Percentiles rank a stretch among this genome's conserved stretches.
Evolutionary conservation across 805 yeast genomes (phyloP).

Genomic region (Wickerhamomyces strasburgensis): DNA sequence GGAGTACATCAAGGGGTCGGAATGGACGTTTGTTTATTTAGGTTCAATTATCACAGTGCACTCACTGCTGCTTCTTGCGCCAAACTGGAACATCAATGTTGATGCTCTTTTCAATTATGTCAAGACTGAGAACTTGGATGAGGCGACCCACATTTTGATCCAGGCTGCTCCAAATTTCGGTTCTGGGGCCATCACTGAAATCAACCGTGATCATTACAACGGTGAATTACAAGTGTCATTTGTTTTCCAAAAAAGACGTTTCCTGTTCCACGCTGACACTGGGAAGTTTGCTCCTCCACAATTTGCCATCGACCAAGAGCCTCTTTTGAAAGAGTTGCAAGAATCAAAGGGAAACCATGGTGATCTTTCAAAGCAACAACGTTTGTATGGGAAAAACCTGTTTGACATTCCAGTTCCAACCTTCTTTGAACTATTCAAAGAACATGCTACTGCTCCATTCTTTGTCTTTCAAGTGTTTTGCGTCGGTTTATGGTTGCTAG

Average conservation of each 20-base stretch:
- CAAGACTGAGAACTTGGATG: slow-evolving; percentile 44
- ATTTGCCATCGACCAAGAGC: slow-evolving; percentile 55
- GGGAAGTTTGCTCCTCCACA: slow-evolving; percentile 73
- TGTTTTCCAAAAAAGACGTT: slow-evolving; percentile 88
- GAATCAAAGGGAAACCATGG: slow-evolving; percentile 49
- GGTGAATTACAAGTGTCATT: slow-evolving; percentile 66
- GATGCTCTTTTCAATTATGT: slow-evolving; percentile 65
- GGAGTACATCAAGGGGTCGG: slow-evolving; percentile 76
- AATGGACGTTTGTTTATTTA: slow-evolving; percentile 91
- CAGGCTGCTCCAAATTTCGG: slow-evolving; percentile 85
- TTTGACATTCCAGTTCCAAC: slow-evolving; percentile 96
- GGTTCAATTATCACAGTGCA: slow-evolving; percentile 72
- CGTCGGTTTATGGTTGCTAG: slow-evolving; percentile 92
- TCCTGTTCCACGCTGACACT: slow-evolving; percentile 54
- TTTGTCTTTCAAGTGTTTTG: slow-evolving; percentile 96
- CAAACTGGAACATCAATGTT: slow-evolving; percentile 85
- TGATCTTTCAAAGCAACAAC: slow-evolving; percentile 41
- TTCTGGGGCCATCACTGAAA: slow-evolving; percentile 68
- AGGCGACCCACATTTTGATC: slow-evolving; percentile 70
- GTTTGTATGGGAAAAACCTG: slow-evolving; percentile 76
- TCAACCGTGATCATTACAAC: slow-evolving; percentile 49
- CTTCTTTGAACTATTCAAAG: slow-evolving; percentile 84
- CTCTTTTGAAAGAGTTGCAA: slow-evolving; percentile 56
- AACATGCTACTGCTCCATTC: slow-evolving; percentile 97
- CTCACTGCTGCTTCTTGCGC: slow-evolving; percentile 75